Percentiles rank a stretch among this genome's conserved stretches.
phyloP scores from a whole-genome alignment of 257 asterid genomes.

The Solanum ahanhuiri region DNA sequence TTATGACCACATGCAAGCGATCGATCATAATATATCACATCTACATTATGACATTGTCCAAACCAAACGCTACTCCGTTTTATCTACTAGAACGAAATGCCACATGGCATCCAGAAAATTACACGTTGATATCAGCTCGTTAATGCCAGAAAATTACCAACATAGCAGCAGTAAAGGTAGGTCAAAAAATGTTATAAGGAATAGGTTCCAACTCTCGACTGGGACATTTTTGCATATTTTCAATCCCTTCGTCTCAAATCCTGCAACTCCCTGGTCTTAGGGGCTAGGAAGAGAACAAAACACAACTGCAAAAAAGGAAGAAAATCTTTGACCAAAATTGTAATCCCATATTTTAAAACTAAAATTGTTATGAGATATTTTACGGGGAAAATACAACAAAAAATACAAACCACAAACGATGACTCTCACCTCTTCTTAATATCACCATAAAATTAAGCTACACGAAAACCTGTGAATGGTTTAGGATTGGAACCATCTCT shows the following conservation, averaged over 20 bases:
- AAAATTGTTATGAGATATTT: not conserved
- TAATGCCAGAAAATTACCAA: not conserved
- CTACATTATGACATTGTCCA: not conserved
- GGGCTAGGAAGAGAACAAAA: not conserved
- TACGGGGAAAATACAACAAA: not conserved
- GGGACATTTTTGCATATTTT: not conserved
- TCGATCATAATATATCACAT: not conserved
- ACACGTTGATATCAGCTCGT: not conserved
- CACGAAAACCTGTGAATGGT: not conserved
- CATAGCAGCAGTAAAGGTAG: not conserved
- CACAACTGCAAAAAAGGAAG: not conserved
- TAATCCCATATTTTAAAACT: not conserved
- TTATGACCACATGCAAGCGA: not conserved
- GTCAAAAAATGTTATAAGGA: not conserved
- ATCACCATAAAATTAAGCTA: not conserved
- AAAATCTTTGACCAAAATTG: not conserved
- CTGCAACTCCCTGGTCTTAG: not conserved
- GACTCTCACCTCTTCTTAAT: not conserved
- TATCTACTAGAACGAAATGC: not conserved
- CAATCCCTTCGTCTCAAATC: not conserved
- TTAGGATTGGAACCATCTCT: constrained; percentile 79
- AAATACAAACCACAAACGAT: not conserved
- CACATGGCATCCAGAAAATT: not conserved
- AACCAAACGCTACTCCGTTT: not conserved
- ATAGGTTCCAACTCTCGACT: not conserved